Evolutionary conservation across 2,329 filamentous ascomycete species (phyloP).

Genomic region (Fusarium sp.): DNA sequence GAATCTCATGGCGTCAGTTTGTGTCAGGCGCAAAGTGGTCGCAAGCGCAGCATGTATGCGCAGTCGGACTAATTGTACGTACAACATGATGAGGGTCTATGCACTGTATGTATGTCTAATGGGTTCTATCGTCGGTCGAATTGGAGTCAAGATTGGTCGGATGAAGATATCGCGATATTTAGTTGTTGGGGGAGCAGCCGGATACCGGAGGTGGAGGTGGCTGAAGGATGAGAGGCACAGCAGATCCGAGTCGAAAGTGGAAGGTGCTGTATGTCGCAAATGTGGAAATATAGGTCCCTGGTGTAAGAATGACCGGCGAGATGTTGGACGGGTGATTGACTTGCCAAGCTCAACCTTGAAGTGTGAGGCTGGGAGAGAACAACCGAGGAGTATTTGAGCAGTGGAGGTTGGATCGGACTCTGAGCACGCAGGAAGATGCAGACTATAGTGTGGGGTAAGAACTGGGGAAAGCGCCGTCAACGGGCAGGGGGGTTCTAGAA

Average conservation of each 20-base stretch:
- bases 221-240: constrained; percentile 35
- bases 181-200: constrained; percentile 13
- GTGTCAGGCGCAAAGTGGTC: constrained; percentile 25
- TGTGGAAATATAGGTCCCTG: neutral
- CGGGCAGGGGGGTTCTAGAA: constrained; percentile 28
- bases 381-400: constrained; percentile 28
- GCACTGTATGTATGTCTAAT: neutral
- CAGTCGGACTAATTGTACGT: constrained; percentile 24
- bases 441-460: constrained; percentile 44
- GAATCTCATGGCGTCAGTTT: constrained; percentile 42
- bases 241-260: constrained; percentile 20
- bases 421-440: constrained; percentile 19
- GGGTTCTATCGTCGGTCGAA: neutral
- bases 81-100: constrained; percentile 44
- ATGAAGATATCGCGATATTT: constrained; percentile 29
- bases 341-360: neutral
- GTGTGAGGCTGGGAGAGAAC: constrained; percentile 29
- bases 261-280: constrained; percentile 18
- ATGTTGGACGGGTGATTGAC: neutral
- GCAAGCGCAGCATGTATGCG: constrained; percentile 1
- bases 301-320: neutral
- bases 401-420: constrained; percentile 27
- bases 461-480: constrained; percentile 36
- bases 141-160: neutral
- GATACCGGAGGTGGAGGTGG: constrained; percentile 17